These are phyloP conservation scores for Globisporangium alternatum DNA, from an alignment of 352 stramenopile species.

Conservation along the genomic window DNA sequence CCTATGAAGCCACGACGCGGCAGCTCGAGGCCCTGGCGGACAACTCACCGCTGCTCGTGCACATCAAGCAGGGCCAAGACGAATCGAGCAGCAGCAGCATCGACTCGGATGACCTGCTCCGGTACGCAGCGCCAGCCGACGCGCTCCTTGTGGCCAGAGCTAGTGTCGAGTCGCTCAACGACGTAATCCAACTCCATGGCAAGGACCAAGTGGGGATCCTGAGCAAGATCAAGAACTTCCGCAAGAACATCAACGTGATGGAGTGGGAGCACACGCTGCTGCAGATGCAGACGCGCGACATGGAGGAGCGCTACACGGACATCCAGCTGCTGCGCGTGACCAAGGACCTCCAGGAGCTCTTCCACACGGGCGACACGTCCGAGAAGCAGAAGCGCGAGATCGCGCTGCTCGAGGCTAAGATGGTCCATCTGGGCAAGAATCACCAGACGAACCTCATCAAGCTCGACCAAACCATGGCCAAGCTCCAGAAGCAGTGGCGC, in stretches of 20 bases:
- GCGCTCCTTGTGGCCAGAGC: slow-evolving; percentile 74
- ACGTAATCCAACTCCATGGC: slow-evolving; percentile 81
- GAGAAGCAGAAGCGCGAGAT: slow-evolving; percentile 79
- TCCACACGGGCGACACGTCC: slow-evolving; percentile 78
- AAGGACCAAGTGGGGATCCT: slow-evolving; percentile 86
- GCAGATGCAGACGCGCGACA: slow-evolving; percentile 75
- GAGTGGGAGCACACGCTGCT: slow-evolving; percentile 90
- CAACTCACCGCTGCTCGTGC: slow-evolving; percentile 80
- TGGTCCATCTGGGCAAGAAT: slow-evolving; percentile 54
- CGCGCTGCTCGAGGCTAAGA: slow-evolving; percentile 69
- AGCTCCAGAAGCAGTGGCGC: slow-evolving; percentile 57
- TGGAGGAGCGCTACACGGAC: slow-evolving; percentile 92
- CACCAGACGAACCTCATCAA: slow-evolving; percentile 70
- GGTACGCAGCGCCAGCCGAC: slow-evolving; percentile 16
- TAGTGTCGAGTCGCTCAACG: slow-evolving; percentile 86
- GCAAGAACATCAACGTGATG: slow-evolving; percentile 94
- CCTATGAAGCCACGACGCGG: slow-evolving; percentile 12
- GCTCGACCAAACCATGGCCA: slow-evolving; percentile 38
- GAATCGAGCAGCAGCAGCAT: slow-evolving; percentile 61
- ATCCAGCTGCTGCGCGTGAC: slow-evolving; percentile 92
- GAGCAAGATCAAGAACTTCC: slow-evolving; percentile 90
- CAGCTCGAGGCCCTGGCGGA: slow-evolving; percentile 39
- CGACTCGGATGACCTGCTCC: slow-evolving; percentile 48
- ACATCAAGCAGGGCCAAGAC: slow-evolving; percentile 91
- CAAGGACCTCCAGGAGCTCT: slow-evolving; percentile 90